A percentile compares a stretch with the other conserved stretches of the same genome.
These are phyloP conservation scores for Debaryomyces singareniensis DNA, from an alignment of 1,139 yeast species.

Conservation along the genomic window DNA sequence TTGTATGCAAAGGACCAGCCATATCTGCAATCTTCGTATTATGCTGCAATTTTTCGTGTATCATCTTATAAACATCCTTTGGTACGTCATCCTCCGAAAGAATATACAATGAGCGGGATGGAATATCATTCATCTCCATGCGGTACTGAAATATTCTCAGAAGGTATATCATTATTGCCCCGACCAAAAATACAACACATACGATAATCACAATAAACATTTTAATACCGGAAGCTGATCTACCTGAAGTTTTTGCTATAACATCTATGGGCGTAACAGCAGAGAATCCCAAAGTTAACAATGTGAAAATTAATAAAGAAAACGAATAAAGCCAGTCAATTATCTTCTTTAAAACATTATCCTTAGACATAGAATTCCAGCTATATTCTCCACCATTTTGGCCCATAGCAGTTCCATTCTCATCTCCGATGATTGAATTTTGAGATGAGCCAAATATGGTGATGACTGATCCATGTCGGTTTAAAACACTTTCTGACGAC, in stretches of 20 bases:
- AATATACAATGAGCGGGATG: slow-evolving; percentile 55
- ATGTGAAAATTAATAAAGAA: slow-evolving; percentile 45
- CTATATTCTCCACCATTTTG: background rate
- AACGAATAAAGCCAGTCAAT: slow-evolving; percentile 50
- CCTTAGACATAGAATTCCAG: slow-evolving; percentile 1
- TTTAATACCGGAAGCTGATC: slow-evolving; percentile 55
- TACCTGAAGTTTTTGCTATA: slow-evolving; percentile 54
- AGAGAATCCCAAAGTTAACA: slow-evolving; percentile 49
- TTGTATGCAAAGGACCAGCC: slow-evolving; percentile 45
- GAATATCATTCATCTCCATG: slow-evolving; percentile 65
- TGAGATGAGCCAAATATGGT: background rate
- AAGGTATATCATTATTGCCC: slow-evolving; percentile 42
- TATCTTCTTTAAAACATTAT: slow-evolving; percentile 29
- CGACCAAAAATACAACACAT: slow-evolving; percentile 52
- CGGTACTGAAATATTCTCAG: slow-evolving; percentile 54
- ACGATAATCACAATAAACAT: slow-evolving; percentile 72
- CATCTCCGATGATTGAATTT: background rate
- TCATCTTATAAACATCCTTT: slow-evolving; percentile 24
- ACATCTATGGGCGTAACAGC: slow-evolving; percentile 74
- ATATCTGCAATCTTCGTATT: slow-evolving; percentile 39
- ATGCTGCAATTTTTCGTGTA: slow-evolving; percentile 32
- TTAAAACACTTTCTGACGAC: background rate
- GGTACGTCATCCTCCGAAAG: slow-evolving; percentile 69
- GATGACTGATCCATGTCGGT: background rate
- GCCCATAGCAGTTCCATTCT: background rate